Conservation (phyloP, 2,329 filamentous ascomycete species). For the Stachybotrys elegans region DNA sequence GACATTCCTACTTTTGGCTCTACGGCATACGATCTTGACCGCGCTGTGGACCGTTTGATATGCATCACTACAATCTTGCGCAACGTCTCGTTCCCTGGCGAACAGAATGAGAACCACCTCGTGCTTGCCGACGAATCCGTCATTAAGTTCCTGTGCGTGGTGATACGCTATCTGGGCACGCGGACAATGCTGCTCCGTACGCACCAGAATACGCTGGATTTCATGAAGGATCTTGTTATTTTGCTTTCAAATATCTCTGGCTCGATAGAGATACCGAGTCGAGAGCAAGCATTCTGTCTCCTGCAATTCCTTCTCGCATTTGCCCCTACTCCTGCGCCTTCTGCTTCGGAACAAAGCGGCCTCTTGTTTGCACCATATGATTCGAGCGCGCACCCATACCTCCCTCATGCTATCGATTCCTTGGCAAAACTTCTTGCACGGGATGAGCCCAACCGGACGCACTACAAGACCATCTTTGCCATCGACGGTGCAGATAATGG, state of each 20-base stretch:
- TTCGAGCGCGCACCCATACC: slow-evolving; percentile 76
- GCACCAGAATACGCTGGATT: slow-evolving; percentile 81
- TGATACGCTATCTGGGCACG: slow-evolving; percentile 83
- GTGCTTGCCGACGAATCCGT: slow-evolving; percentile 71
- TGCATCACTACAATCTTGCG: slow-evolving; percentile 89
- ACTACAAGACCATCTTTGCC: slow-evolving; percentile 78
- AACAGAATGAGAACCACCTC: slow-evolving; percentile 59
- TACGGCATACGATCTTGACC: slow-evolving; percentile 73
- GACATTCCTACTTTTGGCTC: slow-evolving; percentile 72
- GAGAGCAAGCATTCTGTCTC: slow-evolving; percentile 81
- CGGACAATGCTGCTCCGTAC: slow-evolving; percentile 80
- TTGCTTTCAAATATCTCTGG: slow-evolving; percentile 86
- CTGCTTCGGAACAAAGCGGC: slow-evolving; percentile 41
- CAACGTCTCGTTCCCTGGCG: slow-evolving; percentile 79
- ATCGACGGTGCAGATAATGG: slow-evolving; percentile 60
- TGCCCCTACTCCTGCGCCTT: slow-evolving; percentile 71
- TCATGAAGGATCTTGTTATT: slow-evolving; percentile 92
- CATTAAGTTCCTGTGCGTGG: slow-evolving; percentile 75
- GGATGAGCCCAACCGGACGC: slow-evolving; percentile 85
- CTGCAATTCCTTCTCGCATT: slow-evolving; percentile 89
- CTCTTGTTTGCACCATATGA: slow-evolving; percentile 79
- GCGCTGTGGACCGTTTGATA: slow-evolving; percentile 79
- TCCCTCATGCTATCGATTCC: slow-evolving; percentile 84
- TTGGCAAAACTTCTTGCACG: slow-evolving; percentile 87
- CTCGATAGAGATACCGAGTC: slow-evolving; percentile 72